A percentile compares a stretch with the other conserved stretches of the same genome.
Evolutionary conservation across 306 rosid genomes (phyloP).

Genomic region (Cucurbita argyrosperma): DNA sequence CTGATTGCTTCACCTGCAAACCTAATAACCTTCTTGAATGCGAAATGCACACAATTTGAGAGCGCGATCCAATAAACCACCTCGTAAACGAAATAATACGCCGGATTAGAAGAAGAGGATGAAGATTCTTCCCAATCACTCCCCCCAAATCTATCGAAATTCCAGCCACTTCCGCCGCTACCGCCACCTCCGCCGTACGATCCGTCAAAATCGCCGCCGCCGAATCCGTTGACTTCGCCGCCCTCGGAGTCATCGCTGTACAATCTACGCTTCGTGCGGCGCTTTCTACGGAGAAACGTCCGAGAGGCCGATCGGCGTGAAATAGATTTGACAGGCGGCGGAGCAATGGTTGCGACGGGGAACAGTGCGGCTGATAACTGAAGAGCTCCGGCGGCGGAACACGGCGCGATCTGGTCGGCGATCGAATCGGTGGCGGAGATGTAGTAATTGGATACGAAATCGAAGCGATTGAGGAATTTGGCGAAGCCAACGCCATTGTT

Average conservation of each 20-base stretch:
- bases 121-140: slow-evolving; percentile 49
- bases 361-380: slow-evolving; percentile 49
- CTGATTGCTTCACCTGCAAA: slow-evolving; percentile 40
- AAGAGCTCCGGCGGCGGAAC: slow-evolving; percentile 15
- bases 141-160: slow-evolving; percentile 54
- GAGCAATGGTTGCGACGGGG: slow-evolving; percentile 52
- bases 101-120: slow-evolving; percentile 51
- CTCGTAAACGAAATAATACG: slow-evolving; percentile 71
- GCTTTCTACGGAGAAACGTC: slow-evolving; percentile 42
- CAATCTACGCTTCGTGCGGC: slow-evolving; percentile 42
- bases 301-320: slow-evolving; percentile 26
- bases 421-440: slow-evolving; percentile 6
- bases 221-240: slow-evolving; percentile 28
- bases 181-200: slow-evolving; percentile 28
- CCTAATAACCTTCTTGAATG: slow-evolving; percentile 56
- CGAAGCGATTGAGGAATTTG: slow-evolving; percentile 30
- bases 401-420: slow-evolving; percentile 15
- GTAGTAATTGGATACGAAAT: slow-evolving; percentile 10
- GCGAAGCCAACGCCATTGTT: slow-evolving; percentile 37
- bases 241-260: slow-evolving; percentile 27
- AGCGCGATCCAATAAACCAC: slow-evolving; percentile 77
- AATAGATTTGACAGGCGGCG: slow-evolving; percentile 47
- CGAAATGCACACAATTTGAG: slow-evolving; percentile 71
- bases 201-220: slow-evolving; percentile 34
- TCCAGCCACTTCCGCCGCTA: slow-evolving; percentile 59